Evolutionary conservation across 2,329 filamentous ascomycete genomes (phyloP), one percentile per base, ranked within the genome.

Genomic region (Seiridium cupressi): DNA sequence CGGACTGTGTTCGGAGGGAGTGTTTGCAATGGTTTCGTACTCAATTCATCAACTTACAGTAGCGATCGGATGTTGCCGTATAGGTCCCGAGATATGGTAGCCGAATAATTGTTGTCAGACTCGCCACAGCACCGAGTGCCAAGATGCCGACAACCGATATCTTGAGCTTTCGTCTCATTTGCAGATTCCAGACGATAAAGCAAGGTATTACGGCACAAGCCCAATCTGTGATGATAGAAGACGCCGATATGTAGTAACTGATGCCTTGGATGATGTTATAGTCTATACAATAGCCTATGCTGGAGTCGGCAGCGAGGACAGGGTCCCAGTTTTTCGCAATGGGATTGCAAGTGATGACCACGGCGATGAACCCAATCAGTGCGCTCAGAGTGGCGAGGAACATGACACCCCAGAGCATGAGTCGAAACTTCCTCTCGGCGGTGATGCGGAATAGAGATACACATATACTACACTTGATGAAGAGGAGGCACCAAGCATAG

Each of bases 51-150:
- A 10, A 44, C 46, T 44, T 31, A 58, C 56, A 58, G 46, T 49
- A 51, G 3, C 10, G 18, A 34, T 58, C 56, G 2, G 44, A 35
- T 3, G 44, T 5, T 26, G 47, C 36, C 5, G 44, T 51, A 8
- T 58, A 58, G 4, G 56, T 40, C 9, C 47, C 36, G 13, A 59
- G 32, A 11, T 59, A 59, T 8, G 57, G 57, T 13, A 59, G 49
- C 3, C 57, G 48, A 18, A 59, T 40, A 18, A 59, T n/a, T 11
- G 57, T 59, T 1, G 49, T 38, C 8, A 54, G 32, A 36, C 48
- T 53, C 18, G 49, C 49, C 13, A 66, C 47, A 35, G 26, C 53
- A 18, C 64, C 64, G 9, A 66, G 63, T 10, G 61, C 57, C 13
- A 66, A 56, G 31, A 66, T 42, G 10, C 61, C 62, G 35, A 51